Base-by-base conservation (phyloP, 2,329 filamentous ascomycete species). In the Colletotrichum sansevieriae region DNA sequence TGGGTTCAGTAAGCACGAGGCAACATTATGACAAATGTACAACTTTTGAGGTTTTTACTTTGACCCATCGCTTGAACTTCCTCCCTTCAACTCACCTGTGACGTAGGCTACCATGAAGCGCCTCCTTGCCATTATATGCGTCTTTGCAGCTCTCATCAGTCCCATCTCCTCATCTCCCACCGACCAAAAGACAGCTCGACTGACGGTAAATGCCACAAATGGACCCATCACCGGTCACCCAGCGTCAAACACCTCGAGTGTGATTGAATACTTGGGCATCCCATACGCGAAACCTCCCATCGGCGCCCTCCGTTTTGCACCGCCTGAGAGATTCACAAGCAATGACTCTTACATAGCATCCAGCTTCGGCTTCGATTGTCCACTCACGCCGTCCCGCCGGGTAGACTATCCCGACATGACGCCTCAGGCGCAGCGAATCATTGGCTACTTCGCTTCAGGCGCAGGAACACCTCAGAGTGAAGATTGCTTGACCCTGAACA, bases 401-500 rank as follows among this genome's bases (percentile, higher is more conserved):
- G 68, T 75, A n/a, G 62, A 74, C 47, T 74, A 74, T 29, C 75
- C 74, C 0, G 72, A 70, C 13, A 74, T 78, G 55, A 78, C 75
- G 4, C 71, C 76, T 5, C 77, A 78, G 64, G 75, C 76, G 0
- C 77, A 74, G 68, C 71, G 64, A 3, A 72, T 75, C 43, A 62
- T 76, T 18, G 37, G 49, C 7, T 69, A 62, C 22, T 68, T 68
- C 33, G 65, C 65, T 6, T 68, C 65, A 2, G 39, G 25, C 1
- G 61, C 65, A 0, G 73, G 73, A 8, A 74, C 74, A 12, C 64
- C 73, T 3, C 68, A 75, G 52, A 74, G 74, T 58, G 79, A 82
- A 61, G 80, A 82, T 63, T 82, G 80, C 35, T 68, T 83, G 10
- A 77, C 76, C 0, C 68, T 82, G 8, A 82, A 82, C 71, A 70